phyloP scores from a whole-genome alignment of 2,329 filamentous ascomycete genomes.

The Fusarium protoensiforme region DNA sequence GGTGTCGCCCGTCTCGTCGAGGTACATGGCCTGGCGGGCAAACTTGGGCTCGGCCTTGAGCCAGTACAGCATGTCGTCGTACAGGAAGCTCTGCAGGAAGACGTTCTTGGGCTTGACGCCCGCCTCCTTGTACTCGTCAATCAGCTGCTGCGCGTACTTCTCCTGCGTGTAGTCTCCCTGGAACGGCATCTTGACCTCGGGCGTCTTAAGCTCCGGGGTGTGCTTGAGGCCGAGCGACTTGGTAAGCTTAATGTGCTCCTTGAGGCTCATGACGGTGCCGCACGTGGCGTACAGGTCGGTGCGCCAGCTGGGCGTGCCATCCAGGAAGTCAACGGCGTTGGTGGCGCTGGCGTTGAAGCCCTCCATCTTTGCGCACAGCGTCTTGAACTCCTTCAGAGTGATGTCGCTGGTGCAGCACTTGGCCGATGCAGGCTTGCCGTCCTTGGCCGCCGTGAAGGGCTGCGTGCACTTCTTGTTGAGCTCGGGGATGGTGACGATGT shows the following conservation, averaged over 20 bases:
- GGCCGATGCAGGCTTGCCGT: constrained; percentile 64
- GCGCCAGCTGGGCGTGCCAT: constrained; percentile 69
- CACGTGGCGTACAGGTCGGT: constrained; percentile 75
- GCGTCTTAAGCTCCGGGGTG: constrained; percentile 75
- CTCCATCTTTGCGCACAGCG: constrained; percentile 78
- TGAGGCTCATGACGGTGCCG: constrained; percentile 69
- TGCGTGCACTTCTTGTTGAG: constrained; percentile 72
- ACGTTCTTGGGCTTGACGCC: constrained; percentile 65
- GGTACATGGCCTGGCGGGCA: constrained; percentile 70
- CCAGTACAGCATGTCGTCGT: constrained; percentile 74
- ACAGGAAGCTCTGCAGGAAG: constrained; percentile 74
- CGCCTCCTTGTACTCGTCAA: constrained; percentile 67
- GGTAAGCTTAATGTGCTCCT: constrained; percentile 71
- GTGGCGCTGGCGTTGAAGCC: constrained; percentile 68
- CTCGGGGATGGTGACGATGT: constrained; percentile 71
- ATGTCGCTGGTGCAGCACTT: constrained; percentile 80
- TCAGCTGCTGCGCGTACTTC: constrained; percentile 72
- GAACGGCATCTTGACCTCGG: constrained; percentile 77
- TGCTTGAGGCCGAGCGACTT: constrained; percentile 70
- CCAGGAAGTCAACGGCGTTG: constrained; percentile 66
- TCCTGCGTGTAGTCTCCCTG: constrained; percentile 71
- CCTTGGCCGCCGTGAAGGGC: constrained; percentile 68
- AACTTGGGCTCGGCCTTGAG: constrained; percentile 69
- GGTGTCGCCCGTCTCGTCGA: constrained; percentile 71
- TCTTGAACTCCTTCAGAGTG: constrained; percentile 74